These are phyloP conservation scores for Basidiobolus heterosporus DNA, from an alignment of 371 early-diverging fungal genomes.

Conservation along the genomic window DNA sequence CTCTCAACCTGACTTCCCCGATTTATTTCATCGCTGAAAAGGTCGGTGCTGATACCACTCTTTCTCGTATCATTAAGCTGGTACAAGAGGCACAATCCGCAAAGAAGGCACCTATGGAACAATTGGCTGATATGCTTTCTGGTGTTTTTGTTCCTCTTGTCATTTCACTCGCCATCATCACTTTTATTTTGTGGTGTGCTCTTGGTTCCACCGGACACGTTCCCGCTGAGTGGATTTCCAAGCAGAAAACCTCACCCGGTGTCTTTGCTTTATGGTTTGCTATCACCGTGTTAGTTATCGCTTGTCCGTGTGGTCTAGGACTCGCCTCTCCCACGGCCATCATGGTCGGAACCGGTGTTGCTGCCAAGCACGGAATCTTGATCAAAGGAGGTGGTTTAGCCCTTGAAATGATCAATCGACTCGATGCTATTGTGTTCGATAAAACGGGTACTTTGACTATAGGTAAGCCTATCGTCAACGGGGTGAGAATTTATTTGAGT, in stretches of 20 bases:
- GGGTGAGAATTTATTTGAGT: too few relatives aligned
- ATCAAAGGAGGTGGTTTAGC: conserved; percentile 17
- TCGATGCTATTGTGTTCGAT: conserved; percentile 86
- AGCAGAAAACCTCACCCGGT: conserved; percentile 20
- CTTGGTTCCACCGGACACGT: conserved; percentile 28
- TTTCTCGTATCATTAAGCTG: conserved; percentile 44
- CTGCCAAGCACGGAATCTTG: conserved; percentile 47
- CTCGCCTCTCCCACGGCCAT: conserved; percentile 62
- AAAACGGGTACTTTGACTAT: conserved; percentile 69
- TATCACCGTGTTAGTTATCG: conserved; percentile 50
- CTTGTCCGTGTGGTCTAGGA: conserved; percentile 56
- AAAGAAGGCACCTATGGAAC: conserved; percentile 38
- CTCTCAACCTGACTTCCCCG: conserved; percentile 37
- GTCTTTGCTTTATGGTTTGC: conserved; percentile 51
- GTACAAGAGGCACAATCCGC: conserved; percentile 56
- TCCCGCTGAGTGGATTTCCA: conserved; percentile 9
- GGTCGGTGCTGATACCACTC: conserved; percentile 38
- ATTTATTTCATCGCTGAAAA: too few relatives aligned
- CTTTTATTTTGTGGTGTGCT: conserved; percentile 32
- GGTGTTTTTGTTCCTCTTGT: conserved; percentile 38
- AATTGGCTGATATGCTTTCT: conserved; percentile 45
- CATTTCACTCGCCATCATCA: conserved; percentile 30
- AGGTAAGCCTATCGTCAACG: conserved; percentile 34
- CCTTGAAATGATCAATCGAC: conserved; percentile 56
- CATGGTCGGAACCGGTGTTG: conserved; percentile 79